Base-by-base conservation (phyloP, 1,139 yeast genomes). In the Candida tropicalis region DNA sequence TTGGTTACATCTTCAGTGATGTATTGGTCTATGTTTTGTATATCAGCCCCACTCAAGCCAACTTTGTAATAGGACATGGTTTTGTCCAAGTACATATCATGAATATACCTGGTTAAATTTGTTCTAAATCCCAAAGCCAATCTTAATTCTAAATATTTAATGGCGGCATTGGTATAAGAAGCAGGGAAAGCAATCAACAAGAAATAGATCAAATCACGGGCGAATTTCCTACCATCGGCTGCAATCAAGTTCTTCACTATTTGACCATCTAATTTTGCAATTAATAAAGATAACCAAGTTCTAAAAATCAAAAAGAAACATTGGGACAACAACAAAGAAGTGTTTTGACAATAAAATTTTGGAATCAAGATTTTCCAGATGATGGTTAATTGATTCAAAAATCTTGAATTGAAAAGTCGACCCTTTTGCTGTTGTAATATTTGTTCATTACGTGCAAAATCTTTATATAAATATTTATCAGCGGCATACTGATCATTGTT, bases 111-210 rank as follows among this genome's bases (percentile, higher is more conserved):
- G 25, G 87, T 83, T 55, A 91, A 72, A 53, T 86, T 84, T 1
- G 95, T 85, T 68, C 97, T 79, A 68, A 91, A 91, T 55, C 87
- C 88, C 49, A 89, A 74, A 12, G 96, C 82, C 46, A 91, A 70
- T 55, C 89, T 77, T 56, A 84, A 79, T 45, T 91, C 89, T 56
- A 91, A 68, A 58, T 81, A 88, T 58, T 86, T 87, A 59, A 91
- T 91, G 47, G 95, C 91, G 39, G 96, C 87, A 63, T 91, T 91
- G 17, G 97, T 87, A 61, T 89, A 91, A 2, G 95, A 84, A 0
- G 97, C 96, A 1, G 97, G 98, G 52, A 90, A 82, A 1, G 97
- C 97, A 59, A 91, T 82, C 50, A 87, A 68, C 47, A 91, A 77
- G 97, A 97, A 91, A 62, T 87, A 86, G 10, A 81, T 76, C 62